Evolutionary conservation across 805 yeast species (phyloP).

Genomic region (Barnettozyma californica): DNA sequence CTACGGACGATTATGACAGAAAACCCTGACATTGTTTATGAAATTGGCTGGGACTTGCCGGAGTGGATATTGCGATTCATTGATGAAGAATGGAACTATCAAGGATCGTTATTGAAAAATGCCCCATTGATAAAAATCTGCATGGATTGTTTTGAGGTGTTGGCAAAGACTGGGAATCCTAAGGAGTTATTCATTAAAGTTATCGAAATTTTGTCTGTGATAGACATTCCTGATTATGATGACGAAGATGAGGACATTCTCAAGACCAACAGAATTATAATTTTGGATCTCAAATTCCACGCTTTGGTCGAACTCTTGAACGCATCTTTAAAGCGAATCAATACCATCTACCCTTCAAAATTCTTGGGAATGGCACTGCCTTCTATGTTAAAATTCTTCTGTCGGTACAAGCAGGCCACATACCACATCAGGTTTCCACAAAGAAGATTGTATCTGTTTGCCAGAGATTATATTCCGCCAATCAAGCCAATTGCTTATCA

Average conservation of each 20-base stretch:
- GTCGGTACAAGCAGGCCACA: constrained; percentile 32
- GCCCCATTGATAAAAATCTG: constrained; percentile 14
- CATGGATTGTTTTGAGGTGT: constrained; percentile 50
- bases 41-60: constrained; percentile 93
- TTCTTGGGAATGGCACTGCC: constrained; percentile 66
- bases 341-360: constrained; percentile 72
- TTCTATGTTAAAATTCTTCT: constrained; percentile 48
- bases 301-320: constrained; percentile 59
- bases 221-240: constrained; percentile 23
- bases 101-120: constrained; percentile 31
- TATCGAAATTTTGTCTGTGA: constrained; percentile 52
- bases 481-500: constrained; percentile 36
- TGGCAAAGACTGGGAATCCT: constrained; percentile 70
- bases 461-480: constrained; percentile 53
- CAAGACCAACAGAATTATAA: background rate
- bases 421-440: constrained; percentile 37
- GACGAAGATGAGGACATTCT: background rate
- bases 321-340: constrained; percentile 53
- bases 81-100: constrained; percentile 33
- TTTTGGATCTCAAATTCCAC: constrained; percentile 48
- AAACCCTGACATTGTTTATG: constrained; percentile 47
- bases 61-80: constrained; percentile 52
- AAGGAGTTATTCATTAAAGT: constrained; percentile 71
- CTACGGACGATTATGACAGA: constrained; percentile 39
- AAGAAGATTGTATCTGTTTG: constrained; percentile 61